Evolutionary conservation across 441 rosid genomes (phyloP).

Genomic region (Adansonia madagascariensis): DNA sequence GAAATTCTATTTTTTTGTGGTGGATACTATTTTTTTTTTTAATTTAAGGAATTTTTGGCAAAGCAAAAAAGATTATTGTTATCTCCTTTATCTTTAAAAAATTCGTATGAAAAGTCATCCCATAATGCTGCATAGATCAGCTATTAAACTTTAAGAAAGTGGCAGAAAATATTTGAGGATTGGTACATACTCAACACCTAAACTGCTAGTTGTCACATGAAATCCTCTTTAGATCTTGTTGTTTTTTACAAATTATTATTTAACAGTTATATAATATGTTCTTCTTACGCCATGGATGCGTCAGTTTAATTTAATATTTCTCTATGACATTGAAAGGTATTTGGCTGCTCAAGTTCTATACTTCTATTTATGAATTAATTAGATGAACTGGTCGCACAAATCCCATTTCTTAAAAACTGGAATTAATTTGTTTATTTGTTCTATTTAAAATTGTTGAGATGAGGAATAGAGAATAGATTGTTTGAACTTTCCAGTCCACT

Average conservation of each 20-base stretch:
- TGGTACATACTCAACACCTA: not conserved
- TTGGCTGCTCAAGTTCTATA: not conserved
- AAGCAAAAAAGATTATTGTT: not conserved
- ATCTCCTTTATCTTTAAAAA: not conserved
- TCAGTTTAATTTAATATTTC: not conserved
- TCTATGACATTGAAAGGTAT: not conserved
- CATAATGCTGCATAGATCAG: not conserved
- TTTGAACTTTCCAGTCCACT: not conserved
- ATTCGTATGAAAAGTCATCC: not conserved
- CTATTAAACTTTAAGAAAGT: not conserved
- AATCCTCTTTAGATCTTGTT: conserved; percentile 6
- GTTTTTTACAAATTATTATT: not conserved
- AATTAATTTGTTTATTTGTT: not conserved
- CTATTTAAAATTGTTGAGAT: not conserved
- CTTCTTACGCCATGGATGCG: not conserved
- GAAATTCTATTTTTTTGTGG: not conserved
- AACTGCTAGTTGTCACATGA: not conserved
- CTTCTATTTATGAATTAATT: not conserved
- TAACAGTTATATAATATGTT: not conserved
- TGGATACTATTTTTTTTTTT: not conserved
- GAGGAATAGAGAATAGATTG: not conserved
- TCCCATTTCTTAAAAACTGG: not conserved
- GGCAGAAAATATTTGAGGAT: not conserved
- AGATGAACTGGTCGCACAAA: not conserved
- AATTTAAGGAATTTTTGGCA: not conserved